Evolutionary conservation across 1,284 basidiomycete genomes (phyloP).

Genomic region (Heterobasidion parviporum): DNA sequence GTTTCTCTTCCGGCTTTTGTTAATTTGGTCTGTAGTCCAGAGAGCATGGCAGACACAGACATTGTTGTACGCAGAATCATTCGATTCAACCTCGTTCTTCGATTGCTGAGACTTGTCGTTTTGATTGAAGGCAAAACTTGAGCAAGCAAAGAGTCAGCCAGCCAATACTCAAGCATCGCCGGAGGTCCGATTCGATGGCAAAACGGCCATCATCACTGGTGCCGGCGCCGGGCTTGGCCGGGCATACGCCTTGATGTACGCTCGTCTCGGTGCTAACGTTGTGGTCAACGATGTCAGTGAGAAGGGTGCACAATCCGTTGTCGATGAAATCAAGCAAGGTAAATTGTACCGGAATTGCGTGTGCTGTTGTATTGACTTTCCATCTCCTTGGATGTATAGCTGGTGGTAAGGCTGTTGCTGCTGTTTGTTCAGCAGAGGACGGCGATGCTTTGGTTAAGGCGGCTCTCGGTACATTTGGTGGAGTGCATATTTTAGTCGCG

Average conservation of each 20-base stretch:
- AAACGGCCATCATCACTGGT: constrained; percentile 94
- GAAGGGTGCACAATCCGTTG: constrained; percentile 78
- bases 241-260: constrained; percentile 89
- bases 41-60: constrained; percentile 64
- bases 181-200: constrained; percentile 76
- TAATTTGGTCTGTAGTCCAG: constrained; percentile 40
- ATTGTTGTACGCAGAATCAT: constrained; percentile 22
- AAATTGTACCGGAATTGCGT: constrained; percentile 11
- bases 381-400: constrained; percentile 30
- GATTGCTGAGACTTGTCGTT: not conserved
- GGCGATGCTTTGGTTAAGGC: constrained; percentile 87
- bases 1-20: constrained; percentile 2
- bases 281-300: constrained; percentile 95
- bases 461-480: constrained; percentile 84
- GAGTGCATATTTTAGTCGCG: constrained; percentile 84
- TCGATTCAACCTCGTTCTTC: not conserved
- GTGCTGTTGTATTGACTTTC: not conserved
- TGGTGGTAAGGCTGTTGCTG: constrained; percentile 84
- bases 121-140: constrained; percentile 43
- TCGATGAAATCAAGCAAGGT: constrained; percentile 82
- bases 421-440: constrained; percentile 85
- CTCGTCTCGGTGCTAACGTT: constrained; percentile 87
- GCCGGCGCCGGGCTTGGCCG: constrained; percentile 91
- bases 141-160: constrained; percentile 59
- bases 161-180: constrained; percentile 70